Evolutionary conservation across 2,329 filamentous ascomycete genomes (phyloP).

Genomic region (Claviceps sp.): DNA sequence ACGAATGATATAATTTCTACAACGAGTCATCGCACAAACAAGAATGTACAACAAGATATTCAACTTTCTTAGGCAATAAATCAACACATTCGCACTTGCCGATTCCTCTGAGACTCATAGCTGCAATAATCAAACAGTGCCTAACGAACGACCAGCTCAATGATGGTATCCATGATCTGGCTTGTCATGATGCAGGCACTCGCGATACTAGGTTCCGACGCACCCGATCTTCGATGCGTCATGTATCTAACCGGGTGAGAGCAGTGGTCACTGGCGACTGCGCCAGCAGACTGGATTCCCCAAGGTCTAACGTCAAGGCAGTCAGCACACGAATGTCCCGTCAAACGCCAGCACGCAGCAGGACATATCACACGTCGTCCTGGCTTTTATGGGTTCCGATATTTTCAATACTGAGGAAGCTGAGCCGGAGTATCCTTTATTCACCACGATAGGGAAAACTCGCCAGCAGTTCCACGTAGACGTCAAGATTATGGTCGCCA

Average conservation of each 20-base stretch:
- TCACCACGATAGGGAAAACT: constrained; percentile 34
- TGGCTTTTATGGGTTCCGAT: constrained; percentile 44
- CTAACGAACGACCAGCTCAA: background rate
- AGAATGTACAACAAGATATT: too few species aligned
- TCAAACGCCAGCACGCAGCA: constrained; percentile 19
- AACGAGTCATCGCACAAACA: too few species aligned
- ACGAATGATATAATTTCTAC: too few species aligned
- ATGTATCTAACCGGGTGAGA: constrained; percentile 39
- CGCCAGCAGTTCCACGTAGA: constrained; percentile 33
- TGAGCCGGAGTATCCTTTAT: constrained; percentile 33
- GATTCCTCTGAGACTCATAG: too few species aligned
- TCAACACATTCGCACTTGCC: too few species aligned
- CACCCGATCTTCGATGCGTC: constrained; percentile 19
- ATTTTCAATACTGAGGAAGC: constrained; percentile 32
- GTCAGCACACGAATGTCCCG: constrained; percentile 34
- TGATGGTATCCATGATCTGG: background rate
- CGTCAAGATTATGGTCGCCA: constrained; percentile 55
- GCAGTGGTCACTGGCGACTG: background rate
- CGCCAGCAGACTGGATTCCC: background rate
- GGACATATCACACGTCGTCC: constrained; percentile 41
- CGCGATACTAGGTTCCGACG: constrained; percentile 1
- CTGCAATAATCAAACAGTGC: background rate
- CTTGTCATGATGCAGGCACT: constrained; percentile 1
- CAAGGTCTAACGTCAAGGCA: constrained; percentile 11
- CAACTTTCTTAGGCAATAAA: too few species aligned